Base-by-base conservation (phyloP, 164 flowering plant species). In the Aristolochia californica region DNA sequence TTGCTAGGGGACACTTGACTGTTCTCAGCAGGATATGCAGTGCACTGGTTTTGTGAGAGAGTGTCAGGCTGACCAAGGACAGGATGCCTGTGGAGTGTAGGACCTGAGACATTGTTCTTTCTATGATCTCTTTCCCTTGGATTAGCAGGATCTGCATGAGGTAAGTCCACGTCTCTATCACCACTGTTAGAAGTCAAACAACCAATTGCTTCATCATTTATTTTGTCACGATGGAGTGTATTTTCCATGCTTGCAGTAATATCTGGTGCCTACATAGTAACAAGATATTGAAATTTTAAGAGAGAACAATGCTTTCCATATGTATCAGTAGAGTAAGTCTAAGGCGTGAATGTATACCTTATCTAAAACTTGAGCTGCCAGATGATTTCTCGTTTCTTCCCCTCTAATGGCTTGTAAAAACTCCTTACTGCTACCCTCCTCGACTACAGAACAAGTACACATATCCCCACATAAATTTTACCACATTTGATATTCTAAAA, bases 211-310 rank as follows among this genome's bases (percentile, higher is more conserved):
- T 70, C 70, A 22, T 43, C 45, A 53, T 57, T 57, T 21, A n/a
- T 62, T n/a, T 25, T 58, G 64, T 18, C 43, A 50, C 66, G 23
- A 45, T 56, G 61, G 10, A 34, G 10, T 34, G 40, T 8, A 34
- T 34, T 34, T 34, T 34, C 40, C 52, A 57, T 34, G 15, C 57
- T 57, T 28, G 25, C 54, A 14, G 57, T 30, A 20, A 17, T 24
- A 59, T 47, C 64, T 45, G 67, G 48, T 53, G 48, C 58, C 74
- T 70, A 62, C 56, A 59, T 15, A 16, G 43, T 44, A 54, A 49
- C 48, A 34, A 38, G 5, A 30, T 47, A 50, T 45, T 22, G 15
- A 63, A 26, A 18, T 18, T 25, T 24, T 13, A 40, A 13, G 3
- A 22, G n/a, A 45, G 40, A 23, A n/a, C n/a, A 56, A 56, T 18